Evolutionary conservation across 2,329 filamentous ascomycete genomes (phyloP).

Genomic region (Colletotrichum zoysiae): DNA sequence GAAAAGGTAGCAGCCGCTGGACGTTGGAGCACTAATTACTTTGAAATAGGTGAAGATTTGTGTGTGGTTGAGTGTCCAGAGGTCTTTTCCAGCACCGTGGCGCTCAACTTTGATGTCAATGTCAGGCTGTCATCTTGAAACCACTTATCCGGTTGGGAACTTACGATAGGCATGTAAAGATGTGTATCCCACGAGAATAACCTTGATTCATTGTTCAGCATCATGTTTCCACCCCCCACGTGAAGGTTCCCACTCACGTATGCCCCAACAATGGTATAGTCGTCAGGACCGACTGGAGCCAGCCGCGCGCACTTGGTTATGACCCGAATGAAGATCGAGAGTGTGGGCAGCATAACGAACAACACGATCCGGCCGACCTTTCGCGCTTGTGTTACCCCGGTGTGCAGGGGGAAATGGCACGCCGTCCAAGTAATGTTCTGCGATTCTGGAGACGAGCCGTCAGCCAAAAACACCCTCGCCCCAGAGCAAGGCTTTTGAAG

Average conservation of each 20-base stretch:
- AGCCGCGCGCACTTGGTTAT: conserved; percentile 12
- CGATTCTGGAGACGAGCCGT: not conserved
- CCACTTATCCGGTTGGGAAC: not conserved
- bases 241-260: conserved; percentile 1
- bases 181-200: conserved; percentile 3
- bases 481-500: accelerated
- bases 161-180: conserved; percentile 13
- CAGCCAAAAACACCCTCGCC: not conserved
- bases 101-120: conserved; percentile 19
- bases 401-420: conserved; percentile 13
- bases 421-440: conserved; percentile 32
- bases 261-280: conserved; percentile 21
- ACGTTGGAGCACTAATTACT: not conserved
- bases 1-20: no score
- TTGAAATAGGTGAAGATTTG: conserved; percentile 28
- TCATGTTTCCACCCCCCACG: not conserved
- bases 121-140: not conserved
- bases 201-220: not conserved
- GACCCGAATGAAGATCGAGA: conserved; percentile 19
- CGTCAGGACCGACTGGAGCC: conserved; percentile 19
- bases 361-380: not conserved
- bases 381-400: not conserved
- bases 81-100: conserved; percentile 29
- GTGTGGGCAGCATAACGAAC: conserved; percentile 5
- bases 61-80: conserved; percentile 13